Percentiles rank a stretch among this genome's conserved stretches.
Evolutionary conservation across 2,329 filamentous ascomycete species (phyloP).

Genomic region (Aspergillus tubingensis): DNA sequence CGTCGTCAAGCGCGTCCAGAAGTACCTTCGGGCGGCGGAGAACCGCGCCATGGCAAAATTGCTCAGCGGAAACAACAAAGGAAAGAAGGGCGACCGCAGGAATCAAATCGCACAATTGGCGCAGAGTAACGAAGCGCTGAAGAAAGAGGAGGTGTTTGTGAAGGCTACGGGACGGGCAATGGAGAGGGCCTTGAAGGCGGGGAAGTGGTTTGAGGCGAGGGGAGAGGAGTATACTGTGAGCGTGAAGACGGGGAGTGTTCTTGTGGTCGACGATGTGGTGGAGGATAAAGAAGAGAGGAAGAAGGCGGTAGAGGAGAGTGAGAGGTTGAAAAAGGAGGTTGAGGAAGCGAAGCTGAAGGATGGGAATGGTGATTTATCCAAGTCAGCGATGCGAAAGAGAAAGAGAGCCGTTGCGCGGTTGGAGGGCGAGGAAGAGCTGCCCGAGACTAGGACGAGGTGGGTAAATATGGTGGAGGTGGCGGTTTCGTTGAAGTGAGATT

Average conservation of each 20-base stretch:
- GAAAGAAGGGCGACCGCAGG: slow-evolving; percentile 16
- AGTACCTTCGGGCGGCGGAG: slow-evolving; percentile 55
- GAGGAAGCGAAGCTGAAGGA: slow-evolving; percentile 8
- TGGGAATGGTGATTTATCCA: slow-evolving; percentile 14
- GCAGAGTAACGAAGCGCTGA: slow-evolving; percentile 36
- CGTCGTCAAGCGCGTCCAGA: slow-evolving; percentile 60
- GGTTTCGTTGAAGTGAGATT: slow-evolving; percentile 42
- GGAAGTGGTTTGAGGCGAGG: slow-evolving; percentile 55
- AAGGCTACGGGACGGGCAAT: slow-evolving; percentile 64
- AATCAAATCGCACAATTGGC: slow-evolving; percentile 36
- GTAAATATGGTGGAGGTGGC: slow-evolving; percentile 51
- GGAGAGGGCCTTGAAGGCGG: slow-evolving; percentile 57
- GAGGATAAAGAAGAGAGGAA: slow-evolving; percentile 38
- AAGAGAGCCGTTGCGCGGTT: slow-evolving; percentile 32
- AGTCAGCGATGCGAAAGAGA: slow-evolving; percentile 30
- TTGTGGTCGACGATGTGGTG: slow-evolving; percentile 63
- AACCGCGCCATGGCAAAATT: slow-evolving; percentile 53
- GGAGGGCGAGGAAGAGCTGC: slow-evolving; percentile 37
- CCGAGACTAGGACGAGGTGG: slow-evolving; percentile 49
- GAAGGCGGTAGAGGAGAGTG: slow-evolving; percentile 26
- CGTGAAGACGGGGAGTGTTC: slow-evolving; percentile 58
- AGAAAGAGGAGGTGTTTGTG: slow-evolving; percentile 55
- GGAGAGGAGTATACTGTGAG: slow-evolving; percentile 52
- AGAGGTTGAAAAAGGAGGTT: slow-evolving; percentile 24
- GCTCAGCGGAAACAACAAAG: slow-evolving; percentile 35